These are phyloP conservation scores for Achaetomiella virescens DNA, from an alignment of 495 filamentous ascomycete genomes.

Conservation along the genomic window DNA sequence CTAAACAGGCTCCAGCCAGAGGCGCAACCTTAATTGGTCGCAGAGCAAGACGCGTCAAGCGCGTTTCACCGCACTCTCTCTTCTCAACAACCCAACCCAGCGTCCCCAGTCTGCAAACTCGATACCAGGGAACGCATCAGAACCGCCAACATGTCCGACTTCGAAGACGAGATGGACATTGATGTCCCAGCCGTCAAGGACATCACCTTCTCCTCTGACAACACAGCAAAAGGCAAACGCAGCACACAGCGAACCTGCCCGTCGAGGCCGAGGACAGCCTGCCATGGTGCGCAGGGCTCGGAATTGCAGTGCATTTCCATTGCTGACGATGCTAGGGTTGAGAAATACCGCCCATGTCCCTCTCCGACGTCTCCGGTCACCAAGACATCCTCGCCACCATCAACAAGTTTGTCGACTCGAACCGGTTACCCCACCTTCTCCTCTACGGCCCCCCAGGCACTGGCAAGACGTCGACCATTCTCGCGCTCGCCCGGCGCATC, in stretches of 20 bases:
- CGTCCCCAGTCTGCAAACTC: not conserved
- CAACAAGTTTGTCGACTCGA: slow-evolving; percentile 90
- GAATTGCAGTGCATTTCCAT: not conserved
- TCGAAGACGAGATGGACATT: slow-evolving; percentile 81
- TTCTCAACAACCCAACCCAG: not conserved
- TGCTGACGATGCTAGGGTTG: slow-evolving; percentile 62
- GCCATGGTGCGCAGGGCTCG: slow-evolving; percentile 62
- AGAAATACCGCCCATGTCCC: slow-evolving; percentile 89
- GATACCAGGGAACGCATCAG: not conserved
- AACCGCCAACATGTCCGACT: slow-evolving; percentile 68
- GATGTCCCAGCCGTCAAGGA: slow-evolving; percentile 61
- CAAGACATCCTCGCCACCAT: slow-evolving; percentile 95
- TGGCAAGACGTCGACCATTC: slow-evolving; percentile 94
- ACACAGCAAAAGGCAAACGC: slow-evolving; percentile 77
- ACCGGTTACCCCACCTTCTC: slow-evolving; percentile 91
- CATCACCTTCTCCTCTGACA: slow-evolving; percentile 55
- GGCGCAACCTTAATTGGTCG: slow-evolving; percentile 4
- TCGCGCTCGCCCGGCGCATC: slow-evolving; percentile 82
- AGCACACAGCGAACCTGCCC: slow-evolving; percentile 84
- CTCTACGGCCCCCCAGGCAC: slow-evolving; percentile 97
- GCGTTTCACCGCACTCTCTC: not conserved
- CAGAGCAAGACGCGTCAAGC: slow-evolving; percentile 1
- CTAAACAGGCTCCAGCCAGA: not conserved
- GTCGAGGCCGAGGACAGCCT: slow-evolving; percentile 90
- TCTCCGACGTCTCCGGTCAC: slow-evolving; percentile 94